Base-by-base conservation (phyloP, 2,329 filamentous ascomycete genomes). In the Aspergillus clavatus region DNA sequence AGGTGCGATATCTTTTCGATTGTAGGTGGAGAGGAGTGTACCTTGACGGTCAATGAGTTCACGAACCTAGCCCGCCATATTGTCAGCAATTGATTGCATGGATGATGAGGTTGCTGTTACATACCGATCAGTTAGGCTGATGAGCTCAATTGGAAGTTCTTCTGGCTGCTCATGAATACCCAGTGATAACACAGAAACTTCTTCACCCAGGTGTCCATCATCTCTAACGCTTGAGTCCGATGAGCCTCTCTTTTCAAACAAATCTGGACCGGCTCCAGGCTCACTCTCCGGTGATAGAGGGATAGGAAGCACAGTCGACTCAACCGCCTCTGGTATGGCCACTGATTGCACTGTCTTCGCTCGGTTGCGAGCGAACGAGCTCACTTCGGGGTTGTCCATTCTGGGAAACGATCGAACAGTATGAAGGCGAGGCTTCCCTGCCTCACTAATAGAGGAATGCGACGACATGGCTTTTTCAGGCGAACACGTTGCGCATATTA, bases 61-160 rank as follows among this genome's bases (percentile, higher is more conserved):
- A 97, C 84, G 63, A 98, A 98, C 62, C 89, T 93, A 60, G 37
- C 29, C 21, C 23, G 7, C 6, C 26, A 40, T 28, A 5, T 16
- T n/a, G 19, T 54, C 37, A 55, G 46, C 42, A 28, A 31, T 21
- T 21, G 14, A 35, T 11, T 18, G 3, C 19, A 19, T 4, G 14
- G 23, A 8, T 23, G 19, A 24, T 24, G 7, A 33, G 39, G n/a
- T n/a, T 21, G 29, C 8, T 7, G 4, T 19, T 31, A 54, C 66
- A 50, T 73, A 89, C 88, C 87, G 87, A 68, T 97, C 91, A 16
- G 86, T 89, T 62, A 96, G 72, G 66, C 88, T 93, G 47, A 93
- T 79, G 47, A 98, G 80, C 76, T 98, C 93, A 59, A 96, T 93
- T 11, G 93, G 93, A 33, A 98, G 81, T 60, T 95, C 87, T 58